Conservation (phyloP, 805 yeast genomes). For the Sungouiella thailandica region DNA sequence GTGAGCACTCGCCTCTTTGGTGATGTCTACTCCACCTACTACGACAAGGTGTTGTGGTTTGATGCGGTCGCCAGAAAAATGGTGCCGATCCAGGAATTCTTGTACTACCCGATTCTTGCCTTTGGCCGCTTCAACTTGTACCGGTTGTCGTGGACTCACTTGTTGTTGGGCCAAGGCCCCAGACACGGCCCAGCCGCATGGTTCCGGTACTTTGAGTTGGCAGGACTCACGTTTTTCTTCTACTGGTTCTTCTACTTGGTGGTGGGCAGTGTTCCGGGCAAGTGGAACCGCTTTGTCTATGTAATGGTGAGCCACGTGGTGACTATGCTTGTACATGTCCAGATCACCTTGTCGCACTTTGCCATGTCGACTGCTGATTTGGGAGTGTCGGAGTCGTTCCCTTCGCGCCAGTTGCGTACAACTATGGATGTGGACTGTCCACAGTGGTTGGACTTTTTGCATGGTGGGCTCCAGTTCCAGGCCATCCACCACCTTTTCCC, state of each 20-base stretch:
- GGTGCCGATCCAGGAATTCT: conserved; percentile 61
- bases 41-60: conserved; percentile 61
- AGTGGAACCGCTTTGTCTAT: conserved; percentile 51
- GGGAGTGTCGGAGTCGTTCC: conserved; percentile 75
- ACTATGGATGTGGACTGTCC: conserved; percentile 97
- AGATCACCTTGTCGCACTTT: conserved; percentile 83
- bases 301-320: conserved; percentile 71
- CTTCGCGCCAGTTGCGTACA: conserved; percentile 77
- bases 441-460: conserved; percentile 83
- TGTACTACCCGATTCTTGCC: conserved; percentile 73
- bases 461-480: conserved; percentile 91
- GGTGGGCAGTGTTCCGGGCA: conserved; percentile 49
- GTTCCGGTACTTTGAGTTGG: conserved; percentile 74
- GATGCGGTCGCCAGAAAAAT: conserved; percentile 58
- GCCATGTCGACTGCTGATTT: conserved; percentile 91
- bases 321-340: conserved; percentile 92
- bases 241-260: conserved; percentile 79
- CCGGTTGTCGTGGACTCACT: conserved; percentile 73
- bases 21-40: conserved; percentile 73
- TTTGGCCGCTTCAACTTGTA: conserved; percentile 87
- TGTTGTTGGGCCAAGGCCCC: conserved; percentile 75
- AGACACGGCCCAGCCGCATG: conserved; percentile 78
- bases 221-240: conserved; percentile 62
- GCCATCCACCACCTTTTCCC: conserved; percentile 90
- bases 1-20: conserved; percentile 69